Evolutionary conservation across 441 rosid species (phyloP).

Genomic region (Aleurites moluccanus): DNA sequence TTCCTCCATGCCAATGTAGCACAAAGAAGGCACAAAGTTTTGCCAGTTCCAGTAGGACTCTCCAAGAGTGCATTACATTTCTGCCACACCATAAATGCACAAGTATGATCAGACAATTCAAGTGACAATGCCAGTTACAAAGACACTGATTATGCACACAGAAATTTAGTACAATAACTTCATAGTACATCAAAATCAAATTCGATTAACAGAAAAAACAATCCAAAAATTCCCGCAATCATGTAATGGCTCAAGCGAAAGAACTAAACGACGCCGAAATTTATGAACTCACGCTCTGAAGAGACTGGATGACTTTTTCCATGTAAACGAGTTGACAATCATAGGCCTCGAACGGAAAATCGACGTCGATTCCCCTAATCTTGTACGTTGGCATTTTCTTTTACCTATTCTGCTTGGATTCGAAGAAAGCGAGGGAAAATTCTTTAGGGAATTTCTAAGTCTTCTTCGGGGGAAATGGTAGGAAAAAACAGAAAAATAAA

Average conservation of each 20-base stretch:
- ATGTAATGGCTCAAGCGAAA: not conserved
- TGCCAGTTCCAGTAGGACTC: constrained; percentile 98
- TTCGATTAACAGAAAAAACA: not conserved
- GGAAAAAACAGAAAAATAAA: not conserved
- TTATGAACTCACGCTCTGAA: constrained; percentile 61
- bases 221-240: not conserved
- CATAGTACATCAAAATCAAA: not conserved
- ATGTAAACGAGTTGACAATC: constrained; percentile 89
- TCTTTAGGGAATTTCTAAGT: too few relatives aligned
- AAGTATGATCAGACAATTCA: not conserved
- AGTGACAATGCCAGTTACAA: not conserved
- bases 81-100: constrained; percentile 39
- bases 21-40: constrained; percentile 93
- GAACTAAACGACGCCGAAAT: not conserved
- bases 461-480: not conserved
- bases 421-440: constrained; percentile 16
- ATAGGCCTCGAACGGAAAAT: constrained; percentile 92
- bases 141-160: too few relatives aligned
- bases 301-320: constrained; percentile 90
- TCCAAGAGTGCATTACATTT: constrained; percentile 89
- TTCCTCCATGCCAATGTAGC: constrained; percentile 98
- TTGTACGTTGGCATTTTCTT: constrained; percentile 70
- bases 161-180: too few relatives aligned
- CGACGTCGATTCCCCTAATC: constrained; percentile 82
- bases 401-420: constrained; percentile 18